Evolutionary conservation across 2,329 filamentous ascomycete species (phyloP), one percentile per base, ranked within the genome.

Genomic region (Ophiobolus disseminans): DNA sequence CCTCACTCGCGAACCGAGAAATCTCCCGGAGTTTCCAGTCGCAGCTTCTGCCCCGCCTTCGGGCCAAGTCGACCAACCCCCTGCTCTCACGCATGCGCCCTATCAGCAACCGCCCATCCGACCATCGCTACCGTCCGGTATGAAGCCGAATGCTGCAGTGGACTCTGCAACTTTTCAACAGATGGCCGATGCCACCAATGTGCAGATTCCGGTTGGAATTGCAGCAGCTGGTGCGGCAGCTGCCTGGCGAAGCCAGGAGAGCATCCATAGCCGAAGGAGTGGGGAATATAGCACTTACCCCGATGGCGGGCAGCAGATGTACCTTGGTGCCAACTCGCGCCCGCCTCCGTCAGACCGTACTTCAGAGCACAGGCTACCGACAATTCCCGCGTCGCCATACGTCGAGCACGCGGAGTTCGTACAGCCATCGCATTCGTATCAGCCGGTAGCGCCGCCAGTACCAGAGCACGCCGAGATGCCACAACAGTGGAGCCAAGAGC

Each of bases 161-260:
- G 96, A 94, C 20, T 83, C 81, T 59, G 86, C 86, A 1, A 97
- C 93, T 1, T 79, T 97, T 36, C 82, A 86, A 35, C 91, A 97
- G 68, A 80, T 97, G 68, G 85, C 85, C 23, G 88, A 87, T 58
- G 88, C 88, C 36, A 84, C 83, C 44, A 83, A 82, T 17, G 72
- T 84, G 68, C 76, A 37, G 66, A 67, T 60, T 43, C 68, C 51
- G 57, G 66, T 49, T n/a, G 64, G 65, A 7, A 41, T 68, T 36
- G 73, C 75, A 32, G 67, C 69, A 19, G 72, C 74, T 42, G 73
- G 72, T 44, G 69, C 73, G 45, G 69, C 73, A 45, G 64, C 73
- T 48, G 72, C 76, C 40, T 76, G 76, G 72, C 67, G 55, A 37
- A 66, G 63, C 26, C 65, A 63, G 23, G 69, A 73, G 13, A 68